These are phyloP conservation scores for Dactylellina parvicollis DNA, from an alignment of 2,329 filamentous ascomycete genomes.

Conservation along the genomic window DNA sequence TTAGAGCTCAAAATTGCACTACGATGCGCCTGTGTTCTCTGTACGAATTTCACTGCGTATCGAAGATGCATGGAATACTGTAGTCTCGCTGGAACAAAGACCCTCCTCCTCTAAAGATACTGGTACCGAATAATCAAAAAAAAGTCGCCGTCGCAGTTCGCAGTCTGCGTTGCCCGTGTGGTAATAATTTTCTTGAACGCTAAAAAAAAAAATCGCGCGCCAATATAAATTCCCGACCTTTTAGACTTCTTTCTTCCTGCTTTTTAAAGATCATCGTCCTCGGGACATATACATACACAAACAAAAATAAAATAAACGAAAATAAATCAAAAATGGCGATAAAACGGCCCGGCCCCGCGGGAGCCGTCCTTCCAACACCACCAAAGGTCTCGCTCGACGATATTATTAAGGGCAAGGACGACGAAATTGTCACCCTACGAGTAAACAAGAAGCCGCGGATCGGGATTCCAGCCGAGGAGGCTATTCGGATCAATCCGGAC, in stretches of 20 bases:
- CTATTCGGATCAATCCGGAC: conserved; percentile 21
- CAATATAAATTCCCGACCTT: conserved; percentile 16
- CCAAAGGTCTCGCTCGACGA: not conserved
- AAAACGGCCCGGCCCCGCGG: conserved; percentile 13
- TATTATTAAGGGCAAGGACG: not conserved
- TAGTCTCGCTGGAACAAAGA: too few relatives aligned
- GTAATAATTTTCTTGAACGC: conserved; percentile 5
- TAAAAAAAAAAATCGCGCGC: not conserved
- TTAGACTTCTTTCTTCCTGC: not conserved
- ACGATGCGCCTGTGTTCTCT: too few relatives aligned
- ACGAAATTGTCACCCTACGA: conserved; percentile 38
- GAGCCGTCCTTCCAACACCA: conserved; percentile 1
- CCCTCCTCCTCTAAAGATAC: too few relatives aligned
- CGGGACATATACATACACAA: not conserved
- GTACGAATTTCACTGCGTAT: too few relatives aligned
- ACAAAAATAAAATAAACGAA: conserved; percentile 7
- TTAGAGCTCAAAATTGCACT: too few relatives aligned
- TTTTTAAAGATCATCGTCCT: not conserved
- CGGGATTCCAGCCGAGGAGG: conserved; percentile 11
- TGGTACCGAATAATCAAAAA: too few relatives aligned
- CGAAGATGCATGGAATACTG: too few relatives aligned
- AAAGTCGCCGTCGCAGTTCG: not conserved
- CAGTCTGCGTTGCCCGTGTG: conserved; percentile 30
- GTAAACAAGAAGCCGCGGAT: conserved; percentile 40
- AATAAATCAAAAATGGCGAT: conserved; percentile 18